phyloP scores from a whole-genome alignment of 306 rosid genomes.

The Datisca glomerata region DNA sequence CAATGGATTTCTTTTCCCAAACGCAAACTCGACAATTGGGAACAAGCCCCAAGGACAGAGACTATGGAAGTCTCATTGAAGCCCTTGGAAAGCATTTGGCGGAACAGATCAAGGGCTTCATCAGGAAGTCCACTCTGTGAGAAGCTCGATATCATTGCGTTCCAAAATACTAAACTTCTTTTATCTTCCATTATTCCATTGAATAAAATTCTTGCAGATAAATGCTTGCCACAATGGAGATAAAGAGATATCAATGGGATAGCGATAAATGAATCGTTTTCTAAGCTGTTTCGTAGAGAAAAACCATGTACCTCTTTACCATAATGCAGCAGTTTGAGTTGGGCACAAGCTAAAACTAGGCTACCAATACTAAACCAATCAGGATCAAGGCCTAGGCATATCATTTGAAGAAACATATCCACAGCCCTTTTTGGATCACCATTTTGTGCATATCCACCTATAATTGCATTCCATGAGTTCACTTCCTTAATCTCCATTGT shows the following conservation, averaged over 20 bases:
- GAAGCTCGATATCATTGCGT: conserved; percentile 49
- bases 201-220: conserved; percentile 35
- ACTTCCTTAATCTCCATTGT: conserved; percentile 40
- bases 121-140: conserved; percentile 52
- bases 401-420: conserved; percentile 50
- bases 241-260: conserved; percentile 54
- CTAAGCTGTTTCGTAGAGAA: conserved; percentile 49
- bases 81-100: conserved; percentile 41
- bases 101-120: conserved; percentile 47
- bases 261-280: conserved; percentile 50
- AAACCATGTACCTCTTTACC: conserved; percentile 68
- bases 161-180: conserved; percentile 54
- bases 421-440: conserved; percentile 59
- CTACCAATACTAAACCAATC: conserved; percentile 49
- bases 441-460: conserved; percentile 56
- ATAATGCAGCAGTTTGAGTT: conserved; percentile 23
- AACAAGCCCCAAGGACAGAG: conserved; percentile 55
- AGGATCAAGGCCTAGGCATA: conserved; percentile 34
- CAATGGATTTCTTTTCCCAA: conserved; percentile 69
- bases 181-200: conserved; percentile 30
- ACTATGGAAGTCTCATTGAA: conserved; percentile 28
- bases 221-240: conserved; percentile 31
- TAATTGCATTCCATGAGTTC: conserved; percentile 76
- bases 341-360: conserved; percentile 62
- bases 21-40: conserved; percentile 48